Base-by-base conservation (phyloP, 1,284 basidiomycete species). In the Ceratobasidium theobromae region DNA sequence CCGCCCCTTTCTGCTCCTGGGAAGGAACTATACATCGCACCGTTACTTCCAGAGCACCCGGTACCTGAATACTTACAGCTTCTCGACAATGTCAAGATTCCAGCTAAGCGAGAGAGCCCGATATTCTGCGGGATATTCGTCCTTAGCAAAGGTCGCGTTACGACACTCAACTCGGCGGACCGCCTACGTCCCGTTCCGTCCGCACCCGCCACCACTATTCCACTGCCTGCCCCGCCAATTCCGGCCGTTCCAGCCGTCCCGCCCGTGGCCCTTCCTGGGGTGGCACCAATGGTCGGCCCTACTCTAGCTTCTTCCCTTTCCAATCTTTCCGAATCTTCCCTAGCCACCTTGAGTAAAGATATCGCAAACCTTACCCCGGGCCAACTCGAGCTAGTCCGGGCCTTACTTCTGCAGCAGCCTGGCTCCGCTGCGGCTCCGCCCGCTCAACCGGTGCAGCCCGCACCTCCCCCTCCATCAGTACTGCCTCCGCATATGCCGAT, bases 11-110 rank as follows among this genome's bases (percentile, higher is more conserved):
- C 84, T 69, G 82, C 85, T 68, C 88, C 88, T 18, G 91, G 93
- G 30, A 87, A 88, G 69, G 95, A 98, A 74, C 77, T 96, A 33
- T 98, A 98, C 73, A 83, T 96, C 67, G 83, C 96, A 21, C 95
- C 95, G 1, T 76, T 97, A 4, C 79, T 82, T 18, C 82, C 89
- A 14, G 79, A 77, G 27, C 84, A 89, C 54, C 79, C 87, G 0
- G 76, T 92, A 0, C 95, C 94, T 0, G 93, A 95, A 67, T 93
- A 88, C 72, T 82, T 95, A 69, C 91, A 95, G 70, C 79, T 96
- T 1, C 77, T 96, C 58, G 93, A 95, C 72, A 82, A 89, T n/a
- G 81, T 91, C 62, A 79, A 79, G 53, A 75, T 98, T 0, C 88
- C 91, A 4, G 82, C 81, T 67, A 74, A 77, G 12, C 82, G 93